These are phyloP conservation scores for Chalciporus sphaerocephalus DNA, from an alignment of 768 basidiomycete genomes.

Conservation along the genomic window DNA sequence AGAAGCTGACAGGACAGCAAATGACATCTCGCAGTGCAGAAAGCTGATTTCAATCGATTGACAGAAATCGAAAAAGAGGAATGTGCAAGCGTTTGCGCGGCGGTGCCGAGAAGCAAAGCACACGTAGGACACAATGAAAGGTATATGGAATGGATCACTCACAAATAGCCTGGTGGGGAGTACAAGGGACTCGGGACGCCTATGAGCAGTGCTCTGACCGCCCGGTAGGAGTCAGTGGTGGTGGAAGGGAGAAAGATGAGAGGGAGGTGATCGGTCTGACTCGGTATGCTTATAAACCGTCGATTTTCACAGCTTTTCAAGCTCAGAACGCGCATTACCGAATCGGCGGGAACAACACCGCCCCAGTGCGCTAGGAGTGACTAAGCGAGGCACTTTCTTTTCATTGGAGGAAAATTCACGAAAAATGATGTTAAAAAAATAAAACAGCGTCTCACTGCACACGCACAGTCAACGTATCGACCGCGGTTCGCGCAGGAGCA, in stretches of 20 bases:
- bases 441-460: too few relatives aligned
- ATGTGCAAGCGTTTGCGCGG: constrained; percentile 13
- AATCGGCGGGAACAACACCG: constrained; percentile 18
- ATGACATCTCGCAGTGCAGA: constrained; percentile 12
- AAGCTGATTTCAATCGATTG: constrained; percentile 25
- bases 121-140: constrained; percentile 32
- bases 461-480: neutral
- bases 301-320: constrained; percentile 33
- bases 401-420: neutral
- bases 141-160: constrained; percentile 26
- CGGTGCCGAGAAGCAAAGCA: constrained; percentile 18
- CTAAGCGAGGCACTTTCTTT: constrained; percentile 5
- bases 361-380: constrained; percentile 11
- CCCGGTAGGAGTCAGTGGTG: constrained; percentile 20
- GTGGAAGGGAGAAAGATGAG: constrained; percentile 12
- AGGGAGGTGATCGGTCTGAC: constrained; percentile 15
- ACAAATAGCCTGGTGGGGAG: constrained; percentile 17
- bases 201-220: constrained; percentile 20
- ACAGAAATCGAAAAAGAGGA: constrained; percentile 26
- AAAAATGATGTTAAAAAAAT: neutral
- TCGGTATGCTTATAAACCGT: constrained; percentile 29
- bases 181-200: constrained; percentile 17
- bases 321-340: constrained; percentile 31
- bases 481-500: neutral
- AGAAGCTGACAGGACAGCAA: constrained; percentile 13